phyloP scores from a whole-genome alignment of 495 filamentous ascomycete genomes.

The Friedmanniomyces endolithicus region DNA sequence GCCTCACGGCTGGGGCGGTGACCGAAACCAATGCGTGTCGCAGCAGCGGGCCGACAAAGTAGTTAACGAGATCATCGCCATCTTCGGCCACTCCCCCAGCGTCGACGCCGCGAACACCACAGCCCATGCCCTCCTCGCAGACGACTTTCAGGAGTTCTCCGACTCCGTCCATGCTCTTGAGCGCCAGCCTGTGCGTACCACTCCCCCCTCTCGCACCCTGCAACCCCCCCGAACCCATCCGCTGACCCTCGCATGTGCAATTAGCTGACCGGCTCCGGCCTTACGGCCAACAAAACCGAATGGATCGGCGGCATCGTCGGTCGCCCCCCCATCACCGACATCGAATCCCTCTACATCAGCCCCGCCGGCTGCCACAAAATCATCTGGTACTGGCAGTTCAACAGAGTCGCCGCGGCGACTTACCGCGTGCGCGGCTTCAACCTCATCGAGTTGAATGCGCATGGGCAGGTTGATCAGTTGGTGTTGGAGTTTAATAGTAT shows the following conservation, averaged over 20 bases:
- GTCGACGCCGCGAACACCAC: background rate
- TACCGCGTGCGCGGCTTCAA: conserved; percentile 4
- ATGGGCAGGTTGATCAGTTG: background rate
- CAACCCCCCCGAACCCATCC: background rate
- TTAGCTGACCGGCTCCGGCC: background rate
- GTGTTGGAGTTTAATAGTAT: conserved; percentile 4
- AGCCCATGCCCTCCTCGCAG: background rate
- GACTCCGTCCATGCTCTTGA: background rate
- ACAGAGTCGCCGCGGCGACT: background rate
- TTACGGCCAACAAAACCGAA: background rate
- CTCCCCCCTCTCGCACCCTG: background rate
- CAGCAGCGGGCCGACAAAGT: background rate
- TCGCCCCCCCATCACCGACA: background rate
- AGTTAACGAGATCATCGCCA: background rate
- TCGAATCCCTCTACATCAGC: background rate
- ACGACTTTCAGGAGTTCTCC: background rate
- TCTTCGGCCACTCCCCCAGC: background rate
- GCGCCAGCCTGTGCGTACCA: background rate
- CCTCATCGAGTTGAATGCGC: background rate
- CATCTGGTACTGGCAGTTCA: conserved; percentile 5
- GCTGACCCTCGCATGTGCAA: background rate
- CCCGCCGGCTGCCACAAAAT: background rate
- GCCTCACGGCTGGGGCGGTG: background rate
- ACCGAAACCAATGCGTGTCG: background rate
- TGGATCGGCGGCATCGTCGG: conserved; percentile 1